Percentiles rank a stretch among this genome's conserved stretches.
These are phyloP conservation scores for Geranium brycei DNA, from an alignment of 345 rosid genomes.

Conservation along the genomic window DNA sequence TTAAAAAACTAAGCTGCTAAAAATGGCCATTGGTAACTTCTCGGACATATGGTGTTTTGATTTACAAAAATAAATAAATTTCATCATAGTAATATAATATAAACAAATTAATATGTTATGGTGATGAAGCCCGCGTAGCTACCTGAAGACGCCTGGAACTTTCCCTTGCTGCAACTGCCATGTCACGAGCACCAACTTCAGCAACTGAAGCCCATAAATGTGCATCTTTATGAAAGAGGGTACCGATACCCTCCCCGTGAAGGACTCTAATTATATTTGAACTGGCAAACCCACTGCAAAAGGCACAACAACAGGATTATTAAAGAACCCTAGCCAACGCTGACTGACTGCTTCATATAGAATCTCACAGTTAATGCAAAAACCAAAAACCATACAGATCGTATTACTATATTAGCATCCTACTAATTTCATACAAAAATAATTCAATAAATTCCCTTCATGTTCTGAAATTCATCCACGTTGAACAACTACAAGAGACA, in stretches of 20 bases:
- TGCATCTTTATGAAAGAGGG: slow-evolving; percentile 89
- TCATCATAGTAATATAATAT: neutral
- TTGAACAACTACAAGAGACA: neutral
- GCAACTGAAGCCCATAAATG: slow-evolving; percentile 49
- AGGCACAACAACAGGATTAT: slow-evolving; percentile 8
- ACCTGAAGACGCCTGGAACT: slow-evolving; percentile 90
- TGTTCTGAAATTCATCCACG: neutral
- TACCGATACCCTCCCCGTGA: slow-evolving; percentile 79
- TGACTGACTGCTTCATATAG: neutral
- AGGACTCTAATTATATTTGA: slow-evolving; percentile 69
- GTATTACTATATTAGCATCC: neutral
- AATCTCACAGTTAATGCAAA: neutral
- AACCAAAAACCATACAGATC: neutral
- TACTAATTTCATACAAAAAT: neutral
- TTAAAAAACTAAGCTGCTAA: neutral
- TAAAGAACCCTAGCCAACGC: neutral
- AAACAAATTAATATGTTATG: neutral
- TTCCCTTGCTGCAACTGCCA: slow-evolving; percentile 96
- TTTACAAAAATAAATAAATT: no score
- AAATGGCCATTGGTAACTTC: neutral
- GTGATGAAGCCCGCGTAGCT: slow-evolving; percentile 5
- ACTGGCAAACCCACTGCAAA: slow-evolving; percentile 63
- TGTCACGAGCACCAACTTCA: slow-evolving; percentile 53
- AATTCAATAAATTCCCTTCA: neutral
- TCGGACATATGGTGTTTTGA: neutral